These are phyloP conservation scores for Apostasia shenzhenica DNA, from an alignment of 106 monocot species.

Conservation along the genomic window DNA sequence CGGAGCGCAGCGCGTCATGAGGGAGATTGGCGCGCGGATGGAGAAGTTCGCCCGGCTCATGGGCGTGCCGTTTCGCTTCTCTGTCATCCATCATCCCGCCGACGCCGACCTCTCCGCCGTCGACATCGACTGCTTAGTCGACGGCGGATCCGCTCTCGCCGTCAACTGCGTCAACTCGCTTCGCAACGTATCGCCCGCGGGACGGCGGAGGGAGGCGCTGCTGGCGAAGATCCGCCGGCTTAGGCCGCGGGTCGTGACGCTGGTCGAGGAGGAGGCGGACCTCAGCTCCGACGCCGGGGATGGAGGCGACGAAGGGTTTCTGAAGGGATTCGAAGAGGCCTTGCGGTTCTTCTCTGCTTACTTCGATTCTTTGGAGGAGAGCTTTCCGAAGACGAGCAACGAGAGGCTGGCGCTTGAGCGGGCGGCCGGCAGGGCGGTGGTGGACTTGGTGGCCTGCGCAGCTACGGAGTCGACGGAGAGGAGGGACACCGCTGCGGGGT, in stretches of 20 bases:
- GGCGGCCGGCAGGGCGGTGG: conserved; percentile 46
- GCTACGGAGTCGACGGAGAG: conserved; percentile 46
- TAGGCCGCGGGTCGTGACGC: conserved; percentile 45
- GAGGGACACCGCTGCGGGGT: conserved; percentile 49
- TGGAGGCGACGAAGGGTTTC: conserved; percentile 26
- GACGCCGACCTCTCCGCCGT: conserved; percentile 44
- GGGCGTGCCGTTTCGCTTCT: conserved; percentile 78
- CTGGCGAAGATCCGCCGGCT: conserved; percentile 25
- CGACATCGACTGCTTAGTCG: conserved; percentile 6
- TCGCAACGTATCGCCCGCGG: conserved; percentile 30
- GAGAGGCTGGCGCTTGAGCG: conserved; percentile 70
- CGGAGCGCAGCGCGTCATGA: conserved; percentile 51
- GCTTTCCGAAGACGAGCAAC: conserved; percentile 75
- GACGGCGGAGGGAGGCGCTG: conserved; percentile 29
- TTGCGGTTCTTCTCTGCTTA: conserved; percentile 55
- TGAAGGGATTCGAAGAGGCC: conserved; percentile 42
- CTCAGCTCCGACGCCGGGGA: conserved; percentile 17
- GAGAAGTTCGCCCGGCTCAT: conserved; percentile 82
- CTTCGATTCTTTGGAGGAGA: conserved; percentile 68
- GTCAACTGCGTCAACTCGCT: conserved; percentile 67
- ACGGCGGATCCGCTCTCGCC: conserved; percentile 22
- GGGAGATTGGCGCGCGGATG: conserved; percentile 62
- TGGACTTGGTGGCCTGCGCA: conserved; percentile 70
- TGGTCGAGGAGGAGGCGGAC: conserved; percentile 84
- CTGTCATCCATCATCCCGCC: conserved; percentile 51